Conservation (phyloP, 108 stramenopile species). For the Skeletonema marinoi region DNA sequence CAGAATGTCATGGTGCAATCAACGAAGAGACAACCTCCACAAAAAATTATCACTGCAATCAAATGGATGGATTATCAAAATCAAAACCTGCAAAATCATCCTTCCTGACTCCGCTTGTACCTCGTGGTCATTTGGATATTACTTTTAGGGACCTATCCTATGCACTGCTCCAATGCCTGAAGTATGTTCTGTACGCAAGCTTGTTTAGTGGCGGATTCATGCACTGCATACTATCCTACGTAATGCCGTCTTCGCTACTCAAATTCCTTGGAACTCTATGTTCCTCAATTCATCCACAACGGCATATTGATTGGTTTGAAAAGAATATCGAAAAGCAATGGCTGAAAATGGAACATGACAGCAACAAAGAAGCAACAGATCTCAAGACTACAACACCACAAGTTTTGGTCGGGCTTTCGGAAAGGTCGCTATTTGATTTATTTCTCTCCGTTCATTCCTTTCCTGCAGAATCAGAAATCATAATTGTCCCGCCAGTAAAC, state of each 20-base stretch:
- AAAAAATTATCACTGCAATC: background rate
- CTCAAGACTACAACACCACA: background rate
- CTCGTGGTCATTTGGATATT: conserved; percentile 80
- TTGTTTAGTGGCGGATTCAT: conserved; percentile 16
- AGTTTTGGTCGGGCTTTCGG: conserved; percentile 75
- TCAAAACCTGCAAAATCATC: background rate
- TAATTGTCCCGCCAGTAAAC: conserved; percentile 74
- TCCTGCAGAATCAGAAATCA: conserved; percentile 63
- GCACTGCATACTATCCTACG: background rate
- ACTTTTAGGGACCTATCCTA: conserved; percentile 55
- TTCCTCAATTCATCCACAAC: conserved; percentile 18
- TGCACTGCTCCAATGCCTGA: conserved; percentile 50
- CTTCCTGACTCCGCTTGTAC: conserved; percentile 51
- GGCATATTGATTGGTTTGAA: conserved; percentile 15
- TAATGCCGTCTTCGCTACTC: conserved; percentile 18
- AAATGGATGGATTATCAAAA: background rate
- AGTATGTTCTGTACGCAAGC: conserved; percentile 8
- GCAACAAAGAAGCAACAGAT: background rate
- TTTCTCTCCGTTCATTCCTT: conserved; percentile 63
- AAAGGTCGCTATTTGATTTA: conserved; percentile 75
- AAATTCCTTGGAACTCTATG: background rate
- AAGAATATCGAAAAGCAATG: conserved; percentile 20
- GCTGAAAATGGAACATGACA: conserved; percentile 5
- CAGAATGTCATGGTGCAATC: background rate
- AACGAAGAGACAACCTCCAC: background rate